phyloP scores from a whole-genome alignment of 2,329 filamentous ascomycete species.

The Penicillium hordei region DNA sequence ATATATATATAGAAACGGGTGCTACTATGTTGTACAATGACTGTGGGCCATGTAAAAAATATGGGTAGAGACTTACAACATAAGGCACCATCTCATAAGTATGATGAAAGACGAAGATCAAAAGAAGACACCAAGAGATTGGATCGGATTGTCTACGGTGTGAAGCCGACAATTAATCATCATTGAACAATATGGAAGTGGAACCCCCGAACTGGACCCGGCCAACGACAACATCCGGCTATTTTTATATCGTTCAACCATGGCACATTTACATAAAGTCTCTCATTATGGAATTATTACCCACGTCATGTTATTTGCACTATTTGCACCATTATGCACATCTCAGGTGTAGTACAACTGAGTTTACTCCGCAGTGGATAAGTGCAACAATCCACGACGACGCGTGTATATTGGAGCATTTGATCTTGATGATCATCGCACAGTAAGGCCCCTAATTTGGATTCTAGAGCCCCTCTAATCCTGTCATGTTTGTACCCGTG shows the following conservation, averaged over 20 bases:
- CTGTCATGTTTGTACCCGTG: not conserved
- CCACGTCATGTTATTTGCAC: not conserved
- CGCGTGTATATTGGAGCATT: constrained; percentile 7
- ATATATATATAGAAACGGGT: not conserved
- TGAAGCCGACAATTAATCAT: not conserved
- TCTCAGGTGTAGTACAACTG: not conserved
- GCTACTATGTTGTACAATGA: not conserved
- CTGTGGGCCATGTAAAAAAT: not conserved
- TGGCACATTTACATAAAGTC: not conserved
- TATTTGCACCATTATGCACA: not conserved
- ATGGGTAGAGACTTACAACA: not conserved
- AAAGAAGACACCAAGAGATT: not conserved
- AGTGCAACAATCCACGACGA: constrained; percentile 9
- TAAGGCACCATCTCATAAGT: not conserved
- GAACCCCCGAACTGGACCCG: not conserved
- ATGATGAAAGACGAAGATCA: not conserved
- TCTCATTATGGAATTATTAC: not conserved
- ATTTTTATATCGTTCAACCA: constrained; percentile 3
- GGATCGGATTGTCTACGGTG: not conserved
- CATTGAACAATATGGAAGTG: constrained; percentile 4
- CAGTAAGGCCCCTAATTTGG: not conserved
- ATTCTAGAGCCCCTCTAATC: constrained; percentile 6
- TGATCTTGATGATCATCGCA: not conserved
- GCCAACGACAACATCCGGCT: not conserved
- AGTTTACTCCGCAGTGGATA: not conserved